Base-by-base conservation (phyloP, 768 basidiomycete genomes). In the Xerocomellus intermedius region DNA sequence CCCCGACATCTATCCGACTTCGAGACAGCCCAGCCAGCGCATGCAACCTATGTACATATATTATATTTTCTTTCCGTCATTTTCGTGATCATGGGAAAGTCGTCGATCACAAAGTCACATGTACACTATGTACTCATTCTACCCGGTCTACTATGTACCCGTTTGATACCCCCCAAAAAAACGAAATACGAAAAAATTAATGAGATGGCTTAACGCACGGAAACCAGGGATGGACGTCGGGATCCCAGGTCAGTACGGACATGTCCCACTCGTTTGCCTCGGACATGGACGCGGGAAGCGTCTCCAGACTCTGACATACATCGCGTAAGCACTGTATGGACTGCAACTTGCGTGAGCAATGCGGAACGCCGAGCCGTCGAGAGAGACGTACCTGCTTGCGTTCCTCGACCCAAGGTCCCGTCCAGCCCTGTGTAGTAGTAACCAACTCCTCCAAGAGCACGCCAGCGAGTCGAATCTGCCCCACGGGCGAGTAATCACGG, bases 151-250 rank as follows among this genome's bases (percentile, higher is more conserved):
- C n/a, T 19, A n/a, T n/a, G n/a, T n/a, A 49, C 41, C 26, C 41
- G 41, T 30, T 21, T 28, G 14, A 7, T 32, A 52, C 44, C 50
- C 50, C 1, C 17, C 7, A 38, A 36, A 57, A 57, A 10, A 38
- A 41, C 12, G 38, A 44, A 43, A 43, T 21, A 24, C 19, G 6
- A 26, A 7, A 26, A 7, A 49, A 0, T 16, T 17, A 46, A 36
- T 43, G 16, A 62, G 3, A 64, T 55, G 1, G 42, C 8, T 38
- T 9, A 63, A 70, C 39, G 33, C 61, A 54, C 45, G 82, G 82
- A 64, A 84, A 82, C 82, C 82, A 84, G 1, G 80, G 79, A 60
- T 82, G 74, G 2, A 71, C 57, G 19, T 65, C 65, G 0, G 73
- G 69, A 58, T 83, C 77, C 82, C 82, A 84, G 42, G 69, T 74